Evolutionary conservation across 768 basidiomycete species (phyloP).

Genomic region (Crassisporium funariophilum): DNA sequence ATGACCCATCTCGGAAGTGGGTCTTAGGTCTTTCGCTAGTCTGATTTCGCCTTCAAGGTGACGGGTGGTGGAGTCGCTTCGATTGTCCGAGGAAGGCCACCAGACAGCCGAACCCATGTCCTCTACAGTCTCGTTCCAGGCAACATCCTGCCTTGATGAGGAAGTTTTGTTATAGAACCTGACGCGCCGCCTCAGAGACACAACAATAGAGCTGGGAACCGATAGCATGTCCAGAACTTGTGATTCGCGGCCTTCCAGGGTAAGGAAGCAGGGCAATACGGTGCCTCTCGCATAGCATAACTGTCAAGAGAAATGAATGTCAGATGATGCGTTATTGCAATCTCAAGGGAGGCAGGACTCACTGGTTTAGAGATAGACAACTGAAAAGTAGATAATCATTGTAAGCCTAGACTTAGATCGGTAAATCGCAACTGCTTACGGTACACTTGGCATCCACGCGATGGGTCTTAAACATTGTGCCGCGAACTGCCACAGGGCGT

Average conservation of each 20-base stretch:
- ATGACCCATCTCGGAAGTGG: constrained; percentile 50
- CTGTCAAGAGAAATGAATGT: constrained; percentile 22
- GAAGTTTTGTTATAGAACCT: constrained; percentile 43
- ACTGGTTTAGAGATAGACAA: constrained; percentile 51
- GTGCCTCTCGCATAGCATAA: constrained; percentile 53
- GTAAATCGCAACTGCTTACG: constrained; percentile 30
- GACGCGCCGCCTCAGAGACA: constrained; percentile 43
- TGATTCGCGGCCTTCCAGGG: constrained; percentile 40
- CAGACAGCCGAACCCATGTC: constrained; percentile 47
- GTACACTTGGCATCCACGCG: constrained; percentile 43
- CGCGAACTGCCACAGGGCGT: constrained; percentile 41
- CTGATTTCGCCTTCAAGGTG: constrained; percentile 55
- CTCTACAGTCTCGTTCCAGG: constrained; percentile 48
- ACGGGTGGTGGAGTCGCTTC: constrained; percentile 34
- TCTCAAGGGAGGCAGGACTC: constrained; percentile 18
- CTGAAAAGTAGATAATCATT: constrained; percentile 22
- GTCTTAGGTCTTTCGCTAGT: constrained; percentile 51
- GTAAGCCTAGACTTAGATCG: not conserved
- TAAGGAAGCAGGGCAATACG: constrained; percentile 47
- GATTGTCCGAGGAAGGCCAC: constrained; percentile 44
- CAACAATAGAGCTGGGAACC: constrained; percentile 38
- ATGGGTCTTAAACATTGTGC: constrained; percentile 40
- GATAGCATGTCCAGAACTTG: constrained; percentile 45
- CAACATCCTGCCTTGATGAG: constrained; percentile 37
- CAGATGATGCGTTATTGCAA: constrained; percentile 1